Evolutionary conservation across 192 early-diverging fungal species (phyloP), one percentile per base, ranked within the genome.

Genomic region (Coemansia sp.): DNA sequence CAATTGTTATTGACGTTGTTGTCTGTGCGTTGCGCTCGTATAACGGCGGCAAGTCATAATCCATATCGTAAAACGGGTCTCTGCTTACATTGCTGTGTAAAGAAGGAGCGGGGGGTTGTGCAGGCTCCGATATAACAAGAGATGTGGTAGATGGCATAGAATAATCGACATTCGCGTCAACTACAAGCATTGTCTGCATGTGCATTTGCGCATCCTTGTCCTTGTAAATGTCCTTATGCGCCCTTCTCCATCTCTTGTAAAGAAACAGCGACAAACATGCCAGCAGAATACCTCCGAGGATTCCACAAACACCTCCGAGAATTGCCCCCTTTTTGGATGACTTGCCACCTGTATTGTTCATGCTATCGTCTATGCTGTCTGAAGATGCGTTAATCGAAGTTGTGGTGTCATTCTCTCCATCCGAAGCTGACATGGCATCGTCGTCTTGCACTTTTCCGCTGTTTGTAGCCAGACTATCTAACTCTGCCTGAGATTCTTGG

Each of bases 101-200:
- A 23, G 18, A 6, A 15, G 49, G 49, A 1, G 16, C 19, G 9
- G 21, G 56, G 13, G 26, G 18, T 37, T 26, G 37, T 37, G 3
- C 15, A 12, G 26, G 37, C 26, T 9, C 26, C 37, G 56, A 32
- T 37, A 32, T 23, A 26, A 12, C 37, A 11, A 50, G 56, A 18
- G 56, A 26, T 11, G 18, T 11, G 5, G 37, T 56, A 6, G 56
- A 37, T 32, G 56, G 56, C 56, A 56, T 56, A 26, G 37, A 32
- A 5, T 18, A 23, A 37, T 7, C 26, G 2, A 1, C 15, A 26
- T 38, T 38, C 9, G 39, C n/a, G n/a, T 41, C 57, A 6, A 41
- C 57, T 15, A 59, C 57, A 41, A 59, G 39, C 57, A 59, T 59
- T 0, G 13, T 16, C 18, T 16, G 57, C 15, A 59, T 41, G 57